Base-by-base conservation (phyloP, 2,329 filamentous ascomycete species). In the Cadophora gregata region DNA sequence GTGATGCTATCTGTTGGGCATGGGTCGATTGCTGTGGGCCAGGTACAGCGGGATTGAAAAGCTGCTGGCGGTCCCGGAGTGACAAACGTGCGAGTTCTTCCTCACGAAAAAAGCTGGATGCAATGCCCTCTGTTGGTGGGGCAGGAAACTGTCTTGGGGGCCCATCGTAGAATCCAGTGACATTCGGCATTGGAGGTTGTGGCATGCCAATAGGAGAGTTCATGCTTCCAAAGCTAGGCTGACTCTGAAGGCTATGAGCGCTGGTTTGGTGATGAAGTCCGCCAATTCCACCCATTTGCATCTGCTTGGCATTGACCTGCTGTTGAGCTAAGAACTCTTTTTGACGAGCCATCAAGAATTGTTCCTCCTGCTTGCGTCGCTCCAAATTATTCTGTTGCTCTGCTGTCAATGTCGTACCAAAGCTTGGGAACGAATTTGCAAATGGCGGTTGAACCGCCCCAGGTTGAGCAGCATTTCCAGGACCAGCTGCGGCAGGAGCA, bases 361-460 rank as follows among this genome's bases (percentile, higher is more conserved):
- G 96, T 76, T 99, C 96, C 79, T 99, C 96, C 78, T 99, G 96
- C 82, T 99, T 99, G 62, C 96, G 87, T 63, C 96, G 88, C 81
- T 99, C 96, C 1, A 99, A 83, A 47, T 97, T 97, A 80, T 99
- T 99, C 78, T 99, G 96, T 79, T 99, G 96, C 75, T 98, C 95
- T 0, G 96, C 96, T 9, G 96, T 99, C 72, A 99, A 83, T 0
- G 96, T 99, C 8, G 96, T 93, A 6, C 96, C 96, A 77, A 98
- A 99, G 77, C 93, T 97, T 0, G 96, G 96, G 79, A 99, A 98
- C 61, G 93, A 93, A 63, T 90, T 93, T 7, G 95, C 93, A 74
- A 99, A 93, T 6, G 96, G 96, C 65, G 96, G 96, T 64, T 95
- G 88, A 45, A 92, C 89, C 55, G 88, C 86, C 24, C 88, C 87